These are phyloP conservation scores for Pharnaceum exiguum DNA, from an alignment of 148 eudicot genomes.

Conservation along the genomic window DNA sequence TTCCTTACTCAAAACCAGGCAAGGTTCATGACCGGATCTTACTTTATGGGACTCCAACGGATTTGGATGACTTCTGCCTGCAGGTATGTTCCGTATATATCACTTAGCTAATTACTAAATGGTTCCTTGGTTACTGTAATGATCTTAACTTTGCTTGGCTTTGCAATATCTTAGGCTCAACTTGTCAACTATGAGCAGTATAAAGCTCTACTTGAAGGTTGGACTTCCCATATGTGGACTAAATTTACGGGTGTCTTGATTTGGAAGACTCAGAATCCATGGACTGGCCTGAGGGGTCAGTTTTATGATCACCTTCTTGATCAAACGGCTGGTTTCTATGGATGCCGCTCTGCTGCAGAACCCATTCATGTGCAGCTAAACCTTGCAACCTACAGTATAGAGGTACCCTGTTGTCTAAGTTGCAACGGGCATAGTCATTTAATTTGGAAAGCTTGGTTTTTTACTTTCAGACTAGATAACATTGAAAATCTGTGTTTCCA, in stretches of 20 bases:
- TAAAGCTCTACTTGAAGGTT: slow-evolving; percentile 92
- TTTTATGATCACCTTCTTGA: slow-evolving; percentile 97
- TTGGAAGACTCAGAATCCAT: slow-evolving; percentile 97
- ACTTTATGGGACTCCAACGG: slow-evolving; percentile 65
- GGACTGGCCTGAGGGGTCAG: slow-evolving; percentile 99
- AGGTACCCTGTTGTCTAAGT: slow-evolving; percentile 39
- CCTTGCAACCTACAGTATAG: slow-evolving; percentile 66
- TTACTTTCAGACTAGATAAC: not conserved
- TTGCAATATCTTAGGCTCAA: slow-evolving; percentile 61
- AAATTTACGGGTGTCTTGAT: slow-evolving; percentile 91
- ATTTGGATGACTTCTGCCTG: slow-evolving; percentile 92
- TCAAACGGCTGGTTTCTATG: slow-evolving; percentile 96
- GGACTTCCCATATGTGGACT: slow-evolving; percentile 97
- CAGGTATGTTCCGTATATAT: slow-evolving; percentile 43
- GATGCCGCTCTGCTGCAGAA: slow-evolving; percentile 94
- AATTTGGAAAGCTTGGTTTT: not conserved
- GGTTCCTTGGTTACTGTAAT: not conserved
- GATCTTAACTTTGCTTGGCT: slow-evolving; percentile 4
- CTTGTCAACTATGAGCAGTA: slow-evolving; percentile 90
- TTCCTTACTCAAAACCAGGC: slow-evolving; percentile 88
- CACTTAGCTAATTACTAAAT: not conserved
- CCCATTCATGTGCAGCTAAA: slow-evolving; percentile 97
- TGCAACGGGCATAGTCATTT: not conserved
- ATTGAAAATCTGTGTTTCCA: slow-evolving; percentile 14
- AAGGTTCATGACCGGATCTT: slow-evolving; percentile 89